These are phyloP conservation scores for Agarophyton chilense DNA, from an alignment of 23 red algal genomes.

Conservation along the genomic window DNA sequence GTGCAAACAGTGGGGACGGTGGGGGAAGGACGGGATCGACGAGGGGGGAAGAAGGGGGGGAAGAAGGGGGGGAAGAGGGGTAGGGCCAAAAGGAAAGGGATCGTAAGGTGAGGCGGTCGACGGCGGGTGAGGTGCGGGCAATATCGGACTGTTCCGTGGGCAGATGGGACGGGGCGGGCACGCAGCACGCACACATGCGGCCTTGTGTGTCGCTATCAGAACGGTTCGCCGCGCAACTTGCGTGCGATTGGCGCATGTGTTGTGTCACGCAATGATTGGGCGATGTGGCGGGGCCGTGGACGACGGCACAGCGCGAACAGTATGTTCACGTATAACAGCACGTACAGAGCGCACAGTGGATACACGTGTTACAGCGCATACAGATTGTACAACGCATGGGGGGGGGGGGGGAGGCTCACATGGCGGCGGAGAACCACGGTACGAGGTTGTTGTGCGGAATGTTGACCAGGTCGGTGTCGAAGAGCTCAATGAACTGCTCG, in stretches of 20 bases:
- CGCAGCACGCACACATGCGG: too few species aligned
- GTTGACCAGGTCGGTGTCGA: conserved; percentile 91
- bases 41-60: not conserved
- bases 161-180: too few species aligned
- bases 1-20: too few species aligned
- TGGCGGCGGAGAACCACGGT: not conserved
- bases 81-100: not conserved
- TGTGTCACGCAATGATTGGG: not conserved
- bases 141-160: too few species aligned
- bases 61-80: not conserved
- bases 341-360: too few species aligned
- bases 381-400: too few species aligned
- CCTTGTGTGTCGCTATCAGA: too few species aligned
- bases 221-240: not conserved
- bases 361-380: too few species aligned
- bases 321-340: too few species aligned
- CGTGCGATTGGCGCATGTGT: conserved; percentile 3
- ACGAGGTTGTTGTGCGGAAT: conserved; percentile 23
- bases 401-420: too few species aligned
- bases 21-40: not conserved
- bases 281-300: not conserved
- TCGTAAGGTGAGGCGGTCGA: not conserved
- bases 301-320: too few species aligned
- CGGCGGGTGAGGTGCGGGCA: too few species aligned
- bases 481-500: conserved; percentile 99